phyloP scores from a whole-genome alignment of 2,329 filamentous ascomycete species.

The Talaromyces pinophilus region DNA sequence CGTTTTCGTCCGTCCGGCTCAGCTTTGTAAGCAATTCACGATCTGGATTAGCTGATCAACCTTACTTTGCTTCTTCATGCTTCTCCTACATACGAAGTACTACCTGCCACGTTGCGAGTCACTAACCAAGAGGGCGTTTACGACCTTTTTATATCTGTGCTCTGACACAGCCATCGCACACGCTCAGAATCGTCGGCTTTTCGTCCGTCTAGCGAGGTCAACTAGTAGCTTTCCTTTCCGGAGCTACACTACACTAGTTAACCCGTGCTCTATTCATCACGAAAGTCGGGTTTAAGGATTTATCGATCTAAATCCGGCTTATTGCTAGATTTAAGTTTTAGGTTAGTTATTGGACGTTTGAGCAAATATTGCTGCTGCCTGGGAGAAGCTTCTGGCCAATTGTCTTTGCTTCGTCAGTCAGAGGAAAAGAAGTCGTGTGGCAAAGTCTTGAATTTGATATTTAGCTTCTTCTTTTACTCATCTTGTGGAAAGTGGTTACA shows the following conservation, averaged over 20 bases:
- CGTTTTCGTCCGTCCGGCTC: background rate
- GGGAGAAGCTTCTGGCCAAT: slow-evolving; percentile 10
- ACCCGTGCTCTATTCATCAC: background rate
- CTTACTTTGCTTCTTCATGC: background rate
- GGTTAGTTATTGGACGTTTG: background rate
- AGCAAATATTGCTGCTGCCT: slow-evolving; percentile 12
- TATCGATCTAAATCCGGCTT: background rate
- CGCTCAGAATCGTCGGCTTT: background rate
- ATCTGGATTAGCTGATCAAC: background rate
- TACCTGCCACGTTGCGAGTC: background rate
- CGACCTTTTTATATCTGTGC: background rate
- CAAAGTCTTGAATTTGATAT: background rate
- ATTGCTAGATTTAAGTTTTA: background rate
- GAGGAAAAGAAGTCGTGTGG: background rate
- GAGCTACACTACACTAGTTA: background rate
- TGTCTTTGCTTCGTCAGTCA: background rate
- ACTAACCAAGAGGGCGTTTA: background rate
- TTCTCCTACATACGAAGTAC: background rate
- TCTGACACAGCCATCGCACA: background rate
- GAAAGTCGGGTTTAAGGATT: background rate
- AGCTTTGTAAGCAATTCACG: background rate
- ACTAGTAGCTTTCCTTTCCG: background rate
- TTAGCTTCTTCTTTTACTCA: background rate
- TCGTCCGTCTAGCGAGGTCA: background rate
- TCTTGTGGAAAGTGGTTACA: background rate